Percentiles rank a stretch among this genome's conserved stretches.
Conservation (phyloP, 768 basidiomycete genomes). For the Mycena filopes region DNA sequence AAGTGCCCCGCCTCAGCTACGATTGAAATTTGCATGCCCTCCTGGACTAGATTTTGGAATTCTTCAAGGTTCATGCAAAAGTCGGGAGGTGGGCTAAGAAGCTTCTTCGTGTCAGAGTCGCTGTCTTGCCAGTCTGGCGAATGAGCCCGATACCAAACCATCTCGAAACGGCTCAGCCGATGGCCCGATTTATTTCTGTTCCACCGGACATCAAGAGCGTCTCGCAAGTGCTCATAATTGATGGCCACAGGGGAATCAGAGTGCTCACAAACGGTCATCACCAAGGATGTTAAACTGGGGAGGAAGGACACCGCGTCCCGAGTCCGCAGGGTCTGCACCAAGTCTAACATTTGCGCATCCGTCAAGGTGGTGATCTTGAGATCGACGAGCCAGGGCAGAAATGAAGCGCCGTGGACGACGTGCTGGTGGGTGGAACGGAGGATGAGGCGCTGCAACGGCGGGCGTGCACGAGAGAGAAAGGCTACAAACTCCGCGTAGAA, state of each 20-base stretch:
- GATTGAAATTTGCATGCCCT: neutral
- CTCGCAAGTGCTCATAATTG: neutral
- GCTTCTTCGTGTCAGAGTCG: too few relatives aligned
- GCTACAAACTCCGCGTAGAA: neutral
- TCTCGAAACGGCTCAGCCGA: neutral
- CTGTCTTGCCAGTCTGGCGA: too few relatives aligned
- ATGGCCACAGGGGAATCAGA: neutral
- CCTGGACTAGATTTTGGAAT: neutral
- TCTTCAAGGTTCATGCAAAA: neutral
- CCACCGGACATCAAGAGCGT: neutral
- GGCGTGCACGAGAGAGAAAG: neutral
- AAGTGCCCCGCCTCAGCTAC: neutral
- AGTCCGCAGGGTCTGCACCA: neutral
- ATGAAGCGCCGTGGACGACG: neutral
- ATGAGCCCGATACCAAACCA: neutral
- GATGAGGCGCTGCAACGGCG: neutral
- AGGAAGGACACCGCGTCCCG: neutral
- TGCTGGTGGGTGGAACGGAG: neutral
- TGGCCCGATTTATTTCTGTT: neutral
- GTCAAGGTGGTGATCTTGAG: neutral
- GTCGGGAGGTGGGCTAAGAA: neutral
- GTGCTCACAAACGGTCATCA: neutral
- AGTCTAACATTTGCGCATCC: neutral
- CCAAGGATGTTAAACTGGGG: neutral
- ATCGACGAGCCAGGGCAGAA: neutral